Percentiles rank a stretch among this genome's conserved stretches.
phyloP scores from a whole-genome alignment of 805 yeast species.

The Nakazawaea ernobii region DNA sequence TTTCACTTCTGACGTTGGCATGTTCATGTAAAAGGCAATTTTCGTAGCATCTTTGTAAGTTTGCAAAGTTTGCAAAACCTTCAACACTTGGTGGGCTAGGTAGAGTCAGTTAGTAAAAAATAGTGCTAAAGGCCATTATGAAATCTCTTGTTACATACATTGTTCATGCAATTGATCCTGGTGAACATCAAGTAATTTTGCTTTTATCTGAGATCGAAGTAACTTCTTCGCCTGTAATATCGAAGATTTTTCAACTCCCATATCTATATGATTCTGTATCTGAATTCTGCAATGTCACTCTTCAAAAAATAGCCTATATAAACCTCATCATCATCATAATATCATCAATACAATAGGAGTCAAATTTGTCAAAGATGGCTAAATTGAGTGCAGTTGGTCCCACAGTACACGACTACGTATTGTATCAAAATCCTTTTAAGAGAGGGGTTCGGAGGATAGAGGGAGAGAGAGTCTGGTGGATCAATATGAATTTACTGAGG shows the following conservation, averaged over 20 bases:
- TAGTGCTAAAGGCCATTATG: neutral
- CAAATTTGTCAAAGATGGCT: too few species aligned
- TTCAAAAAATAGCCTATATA: too few species aligned
- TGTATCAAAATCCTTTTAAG: too few species aligned
- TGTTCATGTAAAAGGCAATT: conserved; percentile 69
- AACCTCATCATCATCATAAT: too few species aligned
- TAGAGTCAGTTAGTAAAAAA: neutral
- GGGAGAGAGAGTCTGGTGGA: too few species aligned
- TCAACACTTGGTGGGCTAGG: conserved; percentile 14
- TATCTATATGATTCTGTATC: too few species aligned
- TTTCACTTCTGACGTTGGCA: conserved; percentile 66
- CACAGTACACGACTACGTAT: too few species aligned
- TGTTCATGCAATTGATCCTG: conserved; percentile 6
- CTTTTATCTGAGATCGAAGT: conserved; percentile 8
- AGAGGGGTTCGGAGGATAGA: too few species aligned
- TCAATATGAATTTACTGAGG: too few species aligned
- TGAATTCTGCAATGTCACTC: too few species aligned
- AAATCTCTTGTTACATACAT: conserved; percentile 3
- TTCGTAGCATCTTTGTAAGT: conserved; percentile 38
- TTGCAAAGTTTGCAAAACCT: conserved; percentile 19
- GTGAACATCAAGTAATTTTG: neutral
- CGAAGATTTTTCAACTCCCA: neutral
- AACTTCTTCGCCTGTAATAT: conserved; percentile 7
- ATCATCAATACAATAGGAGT: too few species aligned
- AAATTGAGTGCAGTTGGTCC: too few species aligned